Evolutionary conservation across 192 early-diverging fungal genomes (phyloP).

Genomic region (Linderina pennispora): DNA sequence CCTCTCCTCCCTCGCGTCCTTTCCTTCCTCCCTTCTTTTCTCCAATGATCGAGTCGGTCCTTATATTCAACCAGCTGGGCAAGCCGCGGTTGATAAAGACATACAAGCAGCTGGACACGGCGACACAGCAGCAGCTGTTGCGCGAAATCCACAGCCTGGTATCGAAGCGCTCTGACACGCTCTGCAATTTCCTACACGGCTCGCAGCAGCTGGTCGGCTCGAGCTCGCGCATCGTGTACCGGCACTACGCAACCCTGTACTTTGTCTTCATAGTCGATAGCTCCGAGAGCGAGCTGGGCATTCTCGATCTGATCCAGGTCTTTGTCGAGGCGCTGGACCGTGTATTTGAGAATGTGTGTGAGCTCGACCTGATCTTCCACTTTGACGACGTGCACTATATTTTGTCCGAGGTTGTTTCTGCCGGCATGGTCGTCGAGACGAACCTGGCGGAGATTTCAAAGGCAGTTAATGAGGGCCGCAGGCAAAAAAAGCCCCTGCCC

Average conservation of each 20-base stretch:
- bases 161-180: constrained; percentile 75
- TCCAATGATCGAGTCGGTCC: constrained; percentile 94
- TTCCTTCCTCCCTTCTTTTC: constrained; percentile 15
- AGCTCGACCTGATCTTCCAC: constrained; percentile 93
- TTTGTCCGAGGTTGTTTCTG: constrained; percentile 80
- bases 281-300: constrained; percentile 94
- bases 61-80: constrained; percentile 98
- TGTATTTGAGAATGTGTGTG: constrained; percentile 94
- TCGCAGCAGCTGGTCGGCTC: constrained; percentile 72
- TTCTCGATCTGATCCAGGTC: constrained; percentile 94
- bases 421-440: constrained; percentile 69
- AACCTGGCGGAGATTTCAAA: constrained; percentile 59
- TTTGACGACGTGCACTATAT: constrained; percentile 87
- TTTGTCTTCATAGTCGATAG: constrained; percentile 98
- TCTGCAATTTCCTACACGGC: constrained; percentile 90
- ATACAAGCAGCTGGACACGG: constrained; percentile 86
- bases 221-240: constrained; percentile 89
- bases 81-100: constrained; percentile 91
- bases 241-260: constrained; percentile 96
- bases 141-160: constrained; percentile 86
- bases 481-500: constrained; percentile 41
- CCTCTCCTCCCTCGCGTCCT: constrained; percentile 29
- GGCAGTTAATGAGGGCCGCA: constrained; percentile 62
- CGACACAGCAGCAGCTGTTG: constrained; percentile 77
- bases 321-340: constrained; percentile 94